Percentiles rank a stretch among this genome's conserved stretches.
Evolutionary conservation across 2,329 filamentous ascomycete species (phyloP).

Genomic region (Aspergillus tamarii): DNA sequence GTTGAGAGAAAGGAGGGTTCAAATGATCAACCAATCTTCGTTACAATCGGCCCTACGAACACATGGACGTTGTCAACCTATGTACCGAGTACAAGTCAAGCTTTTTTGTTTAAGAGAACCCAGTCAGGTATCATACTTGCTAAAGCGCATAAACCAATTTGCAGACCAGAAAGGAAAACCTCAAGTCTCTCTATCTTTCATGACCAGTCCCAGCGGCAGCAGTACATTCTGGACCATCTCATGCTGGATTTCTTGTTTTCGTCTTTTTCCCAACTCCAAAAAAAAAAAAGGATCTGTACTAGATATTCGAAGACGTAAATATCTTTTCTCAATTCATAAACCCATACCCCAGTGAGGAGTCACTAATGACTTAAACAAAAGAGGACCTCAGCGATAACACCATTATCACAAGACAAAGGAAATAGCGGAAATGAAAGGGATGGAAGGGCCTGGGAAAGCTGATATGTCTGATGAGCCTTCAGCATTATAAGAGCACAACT

Average conservation of each 20-base stretch:
- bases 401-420: constrained; percentile 15
- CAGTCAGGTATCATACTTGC: neutral
- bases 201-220: neutral
- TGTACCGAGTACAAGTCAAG: neutral
- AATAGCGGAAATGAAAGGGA: constrained; percentile 17
- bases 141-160: neutral
- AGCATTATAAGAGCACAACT: constrained; percentile 19
- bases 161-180: neutral
- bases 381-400: constrained; percentile 19
- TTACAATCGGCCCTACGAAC: neutral
- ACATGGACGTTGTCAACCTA: neutral
- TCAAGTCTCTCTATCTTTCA: neutral
- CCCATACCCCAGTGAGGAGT: constrained; percentile 19
- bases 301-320: constrained; percentile 4
- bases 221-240: neutral
- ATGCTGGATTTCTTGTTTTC: neutral
- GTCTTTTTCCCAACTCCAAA: neutral
- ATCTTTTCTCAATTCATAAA: constrained; percentile 23
- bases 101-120: neutral
- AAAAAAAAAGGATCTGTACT: neutral
- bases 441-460: constrained; percentile 25
- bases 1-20: too few relatives aligned
- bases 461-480: constrained; percentile 11
- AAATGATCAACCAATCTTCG: neutral
- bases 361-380: constrained; percentile 8